Evolutionary conservation across 371 early-diverging fungal species (phyloP).

Genomic region (Rhizopus stolonifer): DNA sequence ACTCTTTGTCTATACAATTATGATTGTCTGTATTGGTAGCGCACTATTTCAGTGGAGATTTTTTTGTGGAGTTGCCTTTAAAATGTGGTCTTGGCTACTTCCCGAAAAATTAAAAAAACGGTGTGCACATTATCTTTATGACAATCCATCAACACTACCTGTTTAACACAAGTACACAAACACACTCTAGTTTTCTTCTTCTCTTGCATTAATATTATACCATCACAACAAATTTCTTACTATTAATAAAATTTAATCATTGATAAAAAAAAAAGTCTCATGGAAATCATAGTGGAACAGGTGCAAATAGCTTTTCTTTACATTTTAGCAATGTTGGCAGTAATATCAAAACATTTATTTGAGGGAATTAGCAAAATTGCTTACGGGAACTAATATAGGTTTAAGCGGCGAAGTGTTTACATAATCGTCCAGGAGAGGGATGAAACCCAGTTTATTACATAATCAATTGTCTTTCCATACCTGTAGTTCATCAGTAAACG

Average conservation of each 20-base stretch:
- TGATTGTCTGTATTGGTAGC: conserved; percentile 39
- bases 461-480: conserved; percentile 12
- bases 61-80: conserved; percentile 31
- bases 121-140: conserved; percentile 5
- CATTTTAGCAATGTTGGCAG: no score
- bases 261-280: no score
- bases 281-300: no score
- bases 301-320: no score
- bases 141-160: neutral
- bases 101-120: conserved; percentile 15
- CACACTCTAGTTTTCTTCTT: no score
- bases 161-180: no score
- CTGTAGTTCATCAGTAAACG: neutral
- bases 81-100: conserved; percentile 42
- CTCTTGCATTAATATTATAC: no score
- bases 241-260: no score
- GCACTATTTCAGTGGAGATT: conserved; percentile 39
- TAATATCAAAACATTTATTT: no score
- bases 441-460: conserved; percentile 21
- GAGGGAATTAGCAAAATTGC: conserved; percentile 23
- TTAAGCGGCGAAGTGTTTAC: conserved; percentile 9
- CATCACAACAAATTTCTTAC: no score
- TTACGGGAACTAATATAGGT: conserved; percentile 20
- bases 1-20: conserved; percentile 35
- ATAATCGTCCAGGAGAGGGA: conserved; percentile 5